These are phyloP conservation scores for Fusarium sp. DNA, from an alignment of 2,329 filamentous ascomycete species.

Conservation along the genomic window DNA sequence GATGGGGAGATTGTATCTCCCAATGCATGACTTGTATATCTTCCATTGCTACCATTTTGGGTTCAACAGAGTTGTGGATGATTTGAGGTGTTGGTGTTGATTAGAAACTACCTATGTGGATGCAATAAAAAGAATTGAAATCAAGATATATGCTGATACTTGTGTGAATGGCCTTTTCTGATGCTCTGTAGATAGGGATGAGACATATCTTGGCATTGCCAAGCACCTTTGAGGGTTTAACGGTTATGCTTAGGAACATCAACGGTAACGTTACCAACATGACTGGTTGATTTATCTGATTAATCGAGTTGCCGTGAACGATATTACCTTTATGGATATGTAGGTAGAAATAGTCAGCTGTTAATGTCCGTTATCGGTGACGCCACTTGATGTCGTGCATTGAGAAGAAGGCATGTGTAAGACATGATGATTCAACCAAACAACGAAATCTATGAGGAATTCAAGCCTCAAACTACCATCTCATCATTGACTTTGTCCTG, in stretches of 20 bases:
- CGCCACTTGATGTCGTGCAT: conserved; percentile 31
- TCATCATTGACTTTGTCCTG: background rate
- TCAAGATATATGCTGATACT: background rate
- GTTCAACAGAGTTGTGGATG: conserved; percentile 14
- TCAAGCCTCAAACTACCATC: background rate
- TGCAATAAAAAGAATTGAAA: conserved; percentile 4
- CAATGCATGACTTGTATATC: conserved; percentile 17
- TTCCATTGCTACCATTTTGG: conserved; percentile 11
- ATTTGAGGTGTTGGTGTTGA: conserved; percentile 7
- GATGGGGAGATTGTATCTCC: conserved; percentile 10
- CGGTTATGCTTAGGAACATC: background rate
- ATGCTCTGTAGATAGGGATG: background rate
- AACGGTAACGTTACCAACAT: background rate
- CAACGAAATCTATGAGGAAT: background rate
- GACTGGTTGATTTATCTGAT: background rate
- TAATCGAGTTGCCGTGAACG: background rate
- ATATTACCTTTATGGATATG: background rate
- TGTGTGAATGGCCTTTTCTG: background rate
- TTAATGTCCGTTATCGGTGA: conserved; percentile 35
- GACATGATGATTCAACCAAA: conserved; percentile 1
- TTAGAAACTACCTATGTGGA: conserved; percentile 1
- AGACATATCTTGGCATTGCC: background rate
- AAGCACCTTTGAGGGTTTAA: background rate
- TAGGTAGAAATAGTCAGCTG: background rate
- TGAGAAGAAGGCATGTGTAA: background rate